Conservation (phyloP, 495 filamentous ascomycete genomes). For the Neurospora sp. region DNA sequence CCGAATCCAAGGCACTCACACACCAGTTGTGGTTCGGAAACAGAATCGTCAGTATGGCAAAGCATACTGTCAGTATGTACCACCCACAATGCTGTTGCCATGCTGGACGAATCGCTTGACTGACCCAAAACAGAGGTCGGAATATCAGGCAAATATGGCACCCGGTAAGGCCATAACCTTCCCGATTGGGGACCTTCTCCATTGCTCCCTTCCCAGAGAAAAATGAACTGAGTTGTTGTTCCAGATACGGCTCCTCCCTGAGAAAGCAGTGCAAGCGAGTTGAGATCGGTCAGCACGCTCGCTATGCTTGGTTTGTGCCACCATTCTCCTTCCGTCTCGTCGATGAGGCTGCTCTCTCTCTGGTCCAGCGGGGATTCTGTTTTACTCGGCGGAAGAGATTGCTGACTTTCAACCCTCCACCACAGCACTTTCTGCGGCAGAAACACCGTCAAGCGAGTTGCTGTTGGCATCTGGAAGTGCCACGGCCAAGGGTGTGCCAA, state of each 20-base stretch:
- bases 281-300: conserved; percentile 86
- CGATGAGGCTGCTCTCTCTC: background rate
- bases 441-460: conserved; percentile 74
- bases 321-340: background rate
- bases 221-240: background rate
- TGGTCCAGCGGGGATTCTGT: background rate
- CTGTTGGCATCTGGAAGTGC: conserved; percentile 89
- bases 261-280: conserved; percentile 98
- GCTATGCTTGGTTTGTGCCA: conserved; percentile 49
- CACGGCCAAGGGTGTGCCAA: conserved; percentile 57
- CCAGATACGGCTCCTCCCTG: conserved; percentile 89
- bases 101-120: too few species aligned
- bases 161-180: background rate
- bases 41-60: conserved; percentile 4
- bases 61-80: conserved; percentile 8
- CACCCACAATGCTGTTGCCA: background rate
- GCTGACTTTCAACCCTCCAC: background rate
- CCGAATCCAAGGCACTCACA: background rate
- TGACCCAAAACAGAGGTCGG: conserved; percentile 11
- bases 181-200: background rate
- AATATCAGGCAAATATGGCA: conserved; percentile 10
- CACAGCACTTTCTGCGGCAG: conserved; percentile 68
- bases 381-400: background rate
- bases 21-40: background rate
- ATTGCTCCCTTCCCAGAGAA: background rate